phyloP scores from a whole-genome alignment of 306 rosid species.

The Senna siamea region DNA sequence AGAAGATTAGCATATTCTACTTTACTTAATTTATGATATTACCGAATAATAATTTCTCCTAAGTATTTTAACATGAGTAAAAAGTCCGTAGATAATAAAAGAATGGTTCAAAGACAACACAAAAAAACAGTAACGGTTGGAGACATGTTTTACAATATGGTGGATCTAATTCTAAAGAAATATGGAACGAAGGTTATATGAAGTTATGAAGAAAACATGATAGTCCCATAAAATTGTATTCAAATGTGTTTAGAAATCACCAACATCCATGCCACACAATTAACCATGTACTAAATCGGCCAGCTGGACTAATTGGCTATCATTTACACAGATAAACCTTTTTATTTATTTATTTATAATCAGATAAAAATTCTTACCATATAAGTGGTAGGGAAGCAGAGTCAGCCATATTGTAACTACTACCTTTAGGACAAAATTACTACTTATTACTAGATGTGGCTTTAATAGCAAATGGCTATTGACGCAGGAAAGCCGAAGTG shows the following conservation, averaged over 20 bases:
- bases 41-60: too few relatives aligned
- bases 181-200: not conserved
- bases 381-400: not conserved
- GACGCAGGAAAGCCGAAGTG: not conserved
- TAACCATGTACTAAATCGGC: not conserved
- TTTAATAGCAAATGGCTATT: not conserved
- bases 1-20: slow-evolving; percentile 14
- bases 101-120: not conserved
- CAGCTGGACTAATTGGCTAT: not conserved
- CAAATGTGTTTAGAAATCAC: not conserved
- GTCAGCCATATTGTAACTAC: not conserved
- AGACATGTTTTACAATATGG: not conserved
- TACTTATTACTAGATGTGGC: not conserved
- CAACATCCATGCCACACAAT: not conserved
- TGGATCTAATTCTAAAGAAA: not conserved
- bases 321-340: too few relatives aligned
- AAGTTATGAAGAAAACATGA: not conserved
- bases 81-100: not conserved
- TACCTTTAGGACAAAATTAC: too few relatives aligned
- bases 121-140: not conserved
- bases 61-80: too few relatives aligned
- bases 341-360: not conserved
- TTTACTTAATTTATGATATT: slow-evolving; percentile 8
- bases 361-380: not conserved
- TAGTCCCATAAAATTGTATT: not conserved